phyloP scores from a whole-genome alignment of 176 grass and related monocot species.

The Paspalum notatum region DNA sequence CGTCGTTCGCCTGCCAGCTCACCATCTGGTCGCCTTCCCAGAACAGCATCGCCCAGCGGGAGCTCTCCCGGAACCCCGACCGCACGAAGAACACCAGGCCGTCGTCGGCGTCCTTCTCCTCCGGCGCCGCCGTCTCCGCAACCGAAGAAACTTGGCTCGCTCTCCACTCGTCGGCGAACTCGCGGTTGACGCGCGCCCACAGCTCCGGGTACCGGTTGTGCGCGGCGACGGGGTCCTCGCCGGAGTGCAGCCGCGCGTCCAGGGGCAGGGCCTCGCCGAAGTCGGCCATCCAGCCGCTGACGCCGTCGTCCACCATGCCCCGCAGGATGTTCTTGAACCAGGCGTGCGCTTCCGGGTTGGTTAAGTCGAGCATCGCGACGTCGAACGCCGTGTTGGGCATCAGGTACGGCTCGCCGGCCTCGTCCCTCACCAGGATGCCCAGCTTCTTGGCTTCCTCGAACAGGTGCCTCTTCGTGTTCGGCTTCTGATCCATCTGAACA shows the following conservation, averaged over 20 bases:
- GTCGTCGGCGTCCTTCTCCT: slow-evolving; percentile 28
- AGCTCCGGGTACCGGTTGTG: slow-evolving; percentile 94
- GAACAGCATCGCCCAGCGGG: slow-evolving; percentile 90
- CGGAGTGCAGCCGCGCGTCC: slow-evolving; percentile 81
- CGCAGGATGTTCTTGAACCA: slow-evolving; percentile 87
- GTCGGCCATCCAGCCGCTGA: slow-evolving; percentile 95
- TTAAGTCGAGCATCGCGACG: slow-evolving; percentile 92
- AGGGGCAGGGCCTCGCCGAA: slow-evolving; percentile 92
- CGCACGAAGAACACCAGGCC: slow-evolving; percentile 89
- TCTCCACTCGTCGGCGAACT: slow-evolving; percentile 80
- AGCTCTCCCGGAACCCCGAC: slow-evolving; percentile 80
- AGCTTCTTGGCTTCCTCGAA: slow-evolving; percentile 80
- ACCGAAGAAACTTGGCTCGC: background rate
- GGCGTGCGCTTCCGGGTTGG: slow-evolving; percentile 61
- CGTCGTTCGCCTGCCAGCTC: slow-evolving; percentile 94
- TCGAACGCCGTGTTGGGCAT: slow-evolving; percentile 94
- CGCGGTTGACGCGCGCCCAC: slow-evolving; percentile 88
- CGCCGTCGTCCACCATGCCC: slow-evolving; percentile 68
- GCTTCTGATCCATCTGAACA: slow-evolving; percentile 64
- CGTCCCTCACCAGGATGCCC: slow-evolving; percentile 66
- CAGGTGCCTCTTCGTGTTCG: slow-evolving; percentile 53
- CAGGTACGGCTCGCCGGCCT: slow-evolving; percentile 78
- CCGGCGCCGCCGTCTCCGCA: background rate
- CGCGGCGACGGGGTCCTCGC: slow-evolving; percentile 70
- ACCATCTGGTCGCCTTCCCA: slow-evolving; percentile 99